phyloP scores from a whole-genome alignment of 345 rosid genomes.

The Noccaea caerulescens region DNA sequence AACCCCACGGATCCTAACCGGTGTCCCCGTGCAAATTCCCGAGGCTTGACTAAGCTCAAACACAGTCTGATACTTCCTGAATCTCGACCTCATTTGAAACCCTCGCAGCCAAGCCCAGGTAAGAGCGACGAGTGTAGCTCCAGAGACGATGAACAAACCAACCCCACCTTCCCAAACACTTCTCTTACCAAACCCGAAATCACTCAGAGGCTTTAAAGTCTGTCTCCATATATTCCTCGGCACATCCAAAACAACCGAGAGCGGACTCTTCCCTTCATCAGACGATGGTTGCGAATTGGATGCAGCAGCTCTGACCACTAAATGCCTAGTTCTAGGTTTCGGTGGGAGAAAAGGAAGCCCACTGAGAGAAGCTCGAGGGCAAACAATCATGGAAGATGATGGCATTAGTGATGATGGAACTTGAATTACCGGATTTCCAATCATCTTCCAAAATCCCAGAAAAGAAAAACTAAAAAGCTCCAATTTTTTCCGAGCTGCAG shows the following conservation, averaged over 20 bases:
- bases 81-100: constrained; percentile 75
- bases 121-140: constrained; percentile 81
- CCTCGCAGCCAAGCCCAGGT: constrained; percentile 92
- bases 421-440: constrained; percentile 51
- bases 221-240: constrained; percentile 80
- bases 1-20: constrained; percentile 96
- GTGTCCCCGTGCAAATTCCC: constrained; percentile 91
- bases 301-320: constrained; percentile 53
- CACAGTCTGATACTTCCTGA: constrained; percentile 81
- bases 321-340: constrained; percentile 49
- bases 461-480: constrained; percentile 21
- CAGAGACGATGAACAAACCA: constrained; percentile 90
- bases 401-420: constrained; percentile 54
- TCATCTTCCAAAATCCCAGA: constrained; percentile 47
- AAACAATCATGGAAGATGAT: constrained; percentile 48
- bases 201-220: constrained; percentile 78
- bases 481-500: constrained; percentile 35
- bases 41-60: constrained; percentile 84
- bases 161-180: constrained; percentile 99
- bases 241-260: constrained; percentile 66
- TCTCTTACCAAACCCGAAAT: constrained; percentile 90
- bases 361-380: constrained; percentile 43
- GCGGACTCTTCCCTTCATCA: constrained; percentile 55
- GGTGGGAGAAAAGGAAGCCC: constrained; percentile 61
- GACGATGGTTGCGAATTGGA: constrained; percentile 58